Evolutionary conservation across 1,284 basidiomycete genomes (phyloP), one percentile per base, ranked within the genome.

Genomic region (Coniferiporia weirii): DNA sequence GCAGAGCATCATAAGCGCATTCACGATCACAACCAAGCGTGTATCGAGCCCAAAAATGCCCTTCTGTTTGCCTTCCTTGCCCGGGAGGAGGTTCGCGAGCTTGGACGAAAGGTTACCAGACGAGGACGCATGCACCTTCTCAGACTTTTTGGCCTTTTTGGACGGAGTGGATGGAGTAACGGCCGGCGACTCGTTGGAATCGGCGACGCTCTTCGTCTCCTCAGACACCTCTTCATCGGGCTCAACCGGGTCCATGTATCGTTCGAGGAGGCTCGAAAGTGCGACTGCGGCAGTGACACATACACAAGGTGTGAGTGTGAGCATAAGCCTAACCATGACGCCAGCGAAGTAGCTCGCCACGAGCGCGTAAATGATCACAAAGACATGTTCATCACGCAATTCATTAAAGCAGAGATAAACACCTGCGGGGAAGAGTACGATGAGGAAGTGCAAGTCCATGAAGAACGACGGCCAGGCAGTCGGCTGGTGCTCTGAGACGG

Each of bases 401-500:
- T 96, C 83, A 64, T 84, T 85, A 91, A 99, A 99, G 74, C 93
- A 95, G 64, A 97, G 77, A 68, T 92, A 82, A 51, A 99, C 92
- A 62, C 97, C 97, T 27, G 93, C 96, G 4, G 97, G 97, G 85
- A 99, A 99, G 60, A 97, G 76, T 83, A 95, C 98, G 67, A 99
- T 91, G 71, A 99, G 88, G 82, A 97, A 90, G 69, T 98, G 91
- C 61, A 99, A 85, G 73, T 99, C 96, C 87, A 98, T 98, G 81
- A 98, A 99, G 85, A 99, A 99, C 2, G 96, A 89, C 3, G 96
- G 95, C 97, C 97, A 99, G 44, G 97, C 96, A 9, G 97, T 99
- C 13, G 97, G 97, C 73, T 99, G 97, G 76, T 99, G 97, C 75
- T 99, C 97, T n/a, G 95, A 98, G 19, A 98, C 97, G 19, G 96